A percentile compares a stretch with the other conserved stretches of the same genome.
phyloP scores from a whole-genome alignment of 2,329 filamentous ascomycete genomes.

The Diaporthe ilicicola region DNA sequence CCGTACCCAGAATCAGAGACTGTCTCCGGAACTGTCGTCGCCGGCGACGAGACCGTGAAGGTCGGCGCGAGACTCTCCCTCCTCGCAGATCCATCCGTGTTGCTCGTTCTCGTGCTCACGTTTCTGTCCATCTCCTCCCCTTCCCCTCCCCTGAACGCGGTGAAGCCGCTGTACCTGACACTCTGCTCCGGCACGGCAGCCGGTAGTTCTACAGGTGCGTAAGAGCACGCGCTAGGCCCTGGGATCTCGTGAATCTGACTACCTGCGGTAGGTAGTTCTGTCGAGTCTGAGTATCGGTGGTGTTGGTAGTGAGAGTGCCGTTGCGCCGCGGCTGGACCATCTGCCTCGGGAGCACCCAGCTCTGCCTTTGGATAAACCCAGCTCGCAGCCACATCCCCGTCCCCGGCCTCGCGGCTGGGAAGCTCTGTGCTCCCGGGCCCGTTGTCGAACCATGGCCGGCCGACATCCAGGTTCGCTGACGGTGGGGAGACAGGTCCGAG shows the following conservation, averaged over 20 bases:
- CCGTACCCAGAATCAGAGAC: constrained; percentile 3
- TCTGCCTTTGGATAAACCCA: constrained; percentile 9
- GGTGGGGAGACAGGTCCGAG: constrained; percentile 5
- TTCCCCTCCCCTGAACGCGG: neutral
- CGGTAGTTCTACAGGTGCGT: constrained; percentile 10
- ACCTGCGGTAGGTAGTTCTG: neutral
- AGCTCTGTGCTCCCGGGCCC: constrained; percentile 17
- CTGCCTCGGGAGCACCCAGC: neutral
- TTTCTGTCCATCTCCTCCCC: constrained; percentile 8
- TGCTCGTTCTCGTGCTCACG: constrained; percentile 15
- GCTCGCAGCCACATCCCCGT: neutral
- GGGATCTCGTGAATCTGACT: constrained; percentile 18
- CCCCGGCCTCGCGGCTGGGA: neutral
- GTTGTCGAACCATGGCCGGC: constrained; percentile 12
- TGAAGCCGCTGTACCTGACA: constrained; percentile 12
- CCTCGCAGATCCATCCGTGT: constrained; percentile 3
- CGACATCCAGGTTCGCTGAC: constrained; percentile 1
- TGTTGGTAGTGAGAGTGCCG: neutral
- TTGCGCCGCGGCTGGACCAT: neutral
- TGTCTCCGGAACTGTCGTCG: constrained; percentile 15
- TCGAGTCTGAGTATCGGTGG: neutral
- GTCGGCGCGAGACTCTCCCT: constrained; percentile 11
- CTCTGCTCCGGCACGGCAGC: constrained; percentile 7
- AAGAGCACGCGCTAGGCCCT: neutral
- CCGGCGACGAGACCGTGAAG: constrained; percentile 7